Evolutionary conservation across 108 stramenopile species (phyloP), one percentile per base, ranked within the genome.

Genomic region (Pseudonitzschia delicatissima): DNA sequence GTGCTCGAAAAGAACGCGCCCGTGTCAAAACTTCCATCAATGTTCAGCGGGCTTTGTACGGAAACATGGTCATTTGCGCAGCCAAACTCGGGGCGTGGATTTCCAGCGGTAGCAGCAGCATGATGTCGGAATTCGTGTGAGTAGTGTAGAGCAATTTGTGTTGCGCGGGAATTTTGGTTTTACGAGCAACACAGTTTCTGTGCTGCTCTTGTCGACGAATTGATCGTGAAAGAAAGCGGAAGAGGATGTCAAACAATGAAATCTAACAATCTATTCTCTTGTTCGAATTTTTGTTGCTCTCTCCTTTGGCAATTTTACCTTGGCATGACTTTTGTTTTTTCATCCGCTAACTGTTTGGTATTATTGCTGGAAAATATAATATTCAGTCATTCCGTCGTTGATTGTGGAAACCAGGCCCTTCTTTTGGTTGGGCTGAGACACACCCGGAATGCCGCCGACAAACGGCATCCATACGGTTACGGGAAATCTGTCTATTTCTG

Each of bases 371-470:
- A n/a, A n/a, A n/a, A n/a, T n/a, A n/a, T n/a, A n/a, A n/a, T n/a
- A n/a, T n/a, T 2, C 47, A 57, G 55, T 23, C 98, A 99, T 72
- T 85, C 87, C 47, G 82, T 93, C 37, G 96, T 95, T 0, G 98
- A 99, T 75, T 88, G 92, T 55, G 96, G 89, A 0, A 99, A 99
- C 76, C 98, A 99, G 68, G 73, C 82, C 21, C 68, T 99, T 49
- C 76, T 99, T 11, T 64, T 97, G 2, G 69, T 95, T 33, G 97
- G 98, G 1, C 69, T 98, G 6, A 79, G 83, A 17, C 80, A 85
- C 57, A 84, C 96, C 4, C 50, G 70, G 5, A 80, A 82, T 40
- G 80, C 73, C 9, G 94, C 96, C 1, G 97, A 98, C 61, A 73
- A 78, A 31, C 50, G 50, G 21, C 97, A 98, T 80, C 97, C 95